Base-by-base conservation (phyloP, 1,139 yeast species). In the Zygoascus hellenicus region DNA sequence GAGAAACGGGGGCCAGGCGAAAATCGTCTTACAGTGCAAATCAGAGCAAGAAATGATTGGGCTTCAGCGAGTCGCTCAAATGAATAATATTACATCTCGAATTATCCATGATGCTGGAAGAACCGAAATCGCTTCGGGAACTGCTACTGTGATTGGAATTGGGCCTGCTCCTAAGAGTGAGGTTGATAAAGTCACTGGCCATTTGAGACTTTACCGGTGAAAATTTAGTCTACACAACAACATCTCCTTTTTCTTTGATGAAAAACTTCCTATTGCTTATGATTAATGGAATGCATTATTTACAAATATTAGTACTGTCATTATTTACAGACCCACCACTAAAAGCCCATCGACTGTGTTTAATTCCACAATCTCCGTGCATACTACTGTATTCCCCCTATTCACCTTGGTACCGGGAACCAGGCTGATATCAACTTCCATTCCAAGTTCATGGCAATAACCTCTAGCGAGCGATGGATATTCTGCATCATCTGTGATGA, bases 81-180 rank as follows among this genome's bases (percentile, higher is more conserved):
- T 89, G 1, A 63, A 87, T 44, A 92, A 92, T 1, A 76, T 92
- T 16, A 85, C 89, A 58, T 79, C 90, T 2, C 77, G 80, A 54
- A 76, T 87, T 6, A 88, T 94, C 33, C 95, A 85, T 57, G 99
- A 92, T 68, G 98, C 98, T 29, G 98, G 98, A 3, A 76, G 97
- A 59, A 94, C 98, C 0, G 97, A 92, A 64, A 81, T 92, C 44
- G 96, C 89, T 9, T 85, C 96, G 5, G 97, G 97, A 1, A 81
- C 94, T 53, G 95, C 95, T 2, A 92, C 98, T 0, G 97, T 94
- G 0, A 69, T 92, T 28, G 98, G 97, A 0, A 65, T 92, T 30
- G 98, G 99, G 0, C 99, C 99, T 1, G 98, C 96, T 11, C 97
- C 97, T n/a, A 86, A 85, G 58, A 62, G 76, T 0, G 80, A 82